Conservation (phyloP, 1,139 yeast species). For the Starmera stellimalicola region DNA sequence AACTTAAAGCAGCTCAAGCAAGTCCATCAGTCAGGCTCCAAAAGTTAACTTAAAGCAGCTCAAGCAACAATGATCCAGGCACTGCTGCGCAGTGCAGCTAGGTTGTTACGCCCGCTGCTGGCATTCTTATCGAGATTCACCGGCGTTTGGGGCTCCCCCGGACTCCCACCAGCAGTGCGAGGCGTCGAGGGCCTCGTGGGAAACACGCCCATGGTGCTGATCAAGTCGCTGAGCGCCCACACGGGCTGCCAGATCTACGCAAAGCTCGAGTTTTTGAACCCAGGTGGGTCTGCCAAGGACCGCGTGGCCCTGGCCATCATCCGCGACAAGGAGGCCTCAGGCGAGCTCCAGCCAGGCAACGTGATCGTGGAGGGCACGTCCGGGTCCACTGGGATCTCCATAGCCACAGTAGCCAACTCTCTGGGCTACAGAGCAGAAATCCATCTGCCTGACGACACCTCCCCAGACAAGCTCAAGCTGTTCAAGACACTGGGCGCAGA, state of each 20-base stretch:
- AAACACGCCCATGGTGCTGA: slow-evolving; percentile 76
- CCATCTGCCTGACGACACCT: slow-evolving; percentile 92
- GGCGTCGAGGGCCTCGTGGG: slow-evolving; percentile 70
- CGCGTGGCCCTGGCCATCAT: slow-evolving; percentile 86
- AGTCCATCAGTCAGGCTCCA: no score
- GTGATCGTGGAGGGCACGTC: slow-evolving; percentile 88
- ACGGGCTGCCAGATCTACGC: slow-evolving; percentile 85
- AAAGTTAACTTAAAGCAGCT: no score
- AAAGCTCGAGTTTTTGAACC: slow-evolving; percentile 77
- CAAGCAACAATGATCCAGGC: no score
- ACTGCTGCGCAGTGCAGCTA: no score
- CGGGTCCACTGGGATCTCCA: slow-evolving; percentile 92
- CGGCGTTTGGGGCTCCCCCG: no score
- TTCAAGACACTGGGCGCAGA: slow-evolving; percentile 71
- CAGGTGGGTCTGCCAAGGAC: slow-evolving; percentile 95
- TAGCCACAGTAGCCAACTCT: slow-evolving; percentile 82
- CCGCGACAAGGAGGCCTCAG: slow-evolving; percentile 51
- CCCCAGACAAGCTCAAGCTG: slow-evolving; percentile 68
- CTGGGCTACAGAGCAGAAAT: slow-evolving; percentile 86
- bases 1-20: no score
- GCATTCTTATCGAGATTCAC: no score
- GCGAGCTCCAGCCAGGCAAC: slow-evolving; percentile 35
- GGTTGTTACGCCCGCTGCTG: no score
- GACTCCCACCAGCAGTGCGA: slow-evolving; percentile 17
- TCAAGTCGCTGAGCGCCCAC: slow-evolving; percentile 59